Evolutionary conservation across 108 stramenopile genomes (phyloP), one percentile per base, ranked within the genome.

Genomic region (Skeletonema potamos): DNA sequence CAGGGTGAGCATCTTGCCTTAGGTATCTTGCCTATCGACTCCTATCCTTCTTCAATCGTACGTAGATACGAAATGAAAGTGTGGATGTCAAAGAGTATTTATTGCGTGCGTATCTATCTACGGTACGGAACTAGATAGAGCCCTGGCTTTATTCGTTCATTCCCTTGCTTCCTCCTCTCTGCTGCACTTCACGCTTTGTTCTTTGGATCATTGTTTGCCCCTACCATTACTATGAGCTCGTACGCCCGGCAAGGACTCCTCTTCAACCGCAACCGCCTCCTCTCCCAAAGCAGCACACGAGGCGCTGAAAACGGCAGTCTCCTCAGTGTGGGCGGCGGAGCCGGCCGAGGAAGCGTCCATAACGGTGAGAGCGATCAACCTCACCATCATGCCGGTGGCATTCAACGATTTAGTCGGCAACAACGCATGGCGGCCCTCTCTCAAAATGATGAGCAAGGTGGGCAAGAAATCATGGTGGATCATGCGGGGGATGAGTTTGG

Each of bases 381-480:
- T 24, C 48, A 3, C n/a, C 18, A 17, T 24, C 5, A 1, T 24
- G 4, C 6, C 20, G 48, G 48, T n/a, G 48, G 48, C 20, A 51
- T 51, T 22, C 48, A 51, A 51, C 48, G 48, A 20, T 51, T 51
- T 6, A 20, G 22, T 9, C 48, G 22, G 48, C 22, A 51, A 24
- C 15, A 51, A n/a, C 18, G 48, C 18, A 24, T 22, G 8, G 22
- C 22, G 48, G 18, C 48, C 48, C 48, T 51, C 22, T 51, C 48
- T 9, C 48, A 51, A 22, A 20, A 2, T 22, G 48, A 51, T 51
- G 48, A 51, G 18, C 48, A 51, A 2, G 39, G 15, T 10, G 39
- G 39, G 4, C 48, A 51, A 51, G 48, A 51, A 51, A 51, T 51
- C 22, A 51, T 51, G 48, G 48, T 51, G 20, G 48, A 51, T 51